Evolutionary conservation across 2,329 filamentous ascomycete species (phyloP).

Genomic region (Parastagonospora nodorum): DNA sequence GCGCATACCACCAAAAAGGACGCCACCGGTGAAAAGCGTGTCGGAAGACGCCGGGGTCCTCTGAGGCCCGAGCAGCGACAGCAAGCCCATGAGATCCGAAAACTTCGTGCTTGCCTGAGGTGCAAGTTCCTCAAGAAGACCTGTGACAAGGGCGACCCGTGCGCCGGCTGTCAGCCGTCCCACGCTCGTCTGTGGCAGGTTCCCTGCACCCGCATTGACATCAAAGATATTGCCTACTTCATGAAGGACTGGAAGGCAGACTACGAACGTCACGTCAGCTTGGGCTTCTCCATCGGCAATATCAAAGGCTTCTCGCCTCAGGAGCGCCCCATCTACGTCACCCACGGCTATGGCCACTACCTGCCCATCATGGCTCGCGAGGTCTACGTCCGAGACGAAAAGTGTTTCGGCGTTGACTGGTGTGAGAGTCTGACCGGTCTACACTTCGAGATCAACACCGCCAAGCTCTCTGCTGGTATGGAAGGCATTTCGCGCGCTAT

Average conservation of each 20-base stretch:
- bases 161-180: constrained; percentile 91
- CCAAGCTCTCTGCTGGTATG: constrained; percentile 85
- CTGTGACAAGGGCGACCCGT: constrained; percentile 96
- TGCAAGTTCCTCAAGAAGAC: constrained; percentile 99
- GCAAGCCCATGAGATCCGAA: constrained; percentile 95
- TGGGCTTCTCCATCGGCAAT: constrained; percentile 89
- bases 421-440: constrained; percentile 79
- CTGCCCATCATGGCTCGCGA: constrained; percentile 92
- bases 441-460: constrained; percentile 85
- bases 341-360: constrained; percentile 92
- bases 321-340: constrained; percentile 81
- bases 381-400: constrained; percentile 88
- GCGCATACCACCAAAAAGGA: constrained; percentile 76
- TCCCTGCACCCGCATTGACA: constrained; percentile 95
- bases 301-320: constrained; percentile 79
- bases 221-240: constrained; percentile 98
- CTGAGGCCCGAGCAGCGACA: constrained; percentile 92
- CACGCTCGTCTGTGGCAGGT: constrained; percentile 97
- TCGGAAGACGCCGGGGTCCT: constrained; percentile 87
- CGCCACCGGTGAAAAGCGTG: constrained; percentile 79
- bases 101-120: constrained; percentile 87
- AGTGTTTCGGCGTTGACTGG: constrained; percentile 94
- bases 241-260: constrained; percentile 99
- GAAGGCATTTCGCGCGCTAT: constrained; percentile 82
- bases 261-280: constrained; percentile 86